Evolutionary conservation across 371 early-diverging fungal genomes (phyloP), one percentile per base, ranked within the genome.

Genomic region (Mortierella sp.): DNA sequence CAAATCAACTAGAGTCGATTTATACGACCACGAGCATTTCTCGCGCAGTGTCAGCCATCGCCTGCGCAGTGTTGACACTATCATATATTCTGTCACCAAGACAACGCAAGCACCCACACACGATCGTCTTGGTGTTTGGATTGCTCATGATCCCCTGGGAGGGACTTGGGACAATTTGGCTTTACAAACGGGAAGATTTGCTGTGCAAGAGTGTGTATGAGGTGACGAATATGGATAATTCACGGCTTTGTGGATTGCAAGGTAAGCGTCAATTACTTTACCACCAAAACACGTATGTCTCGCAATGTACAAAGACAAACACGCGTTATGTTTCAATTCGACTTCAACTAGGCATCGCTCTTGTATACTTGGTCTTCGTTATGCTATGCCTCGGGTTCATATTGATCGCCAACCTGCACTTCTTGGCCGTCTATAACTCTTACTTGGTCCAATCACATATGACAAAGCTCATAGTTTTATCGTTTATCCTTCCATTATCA

Each of bases 171-270:
- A 76, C 72, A 3, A 62, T 52, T 0, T 81, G 82, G 82, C 33
- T 76, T 11, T 69, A 64, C 40, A 67, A 69, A 43, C 68, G 55
- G 38, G 67, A 72, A 19, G 59, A 68, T 9, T 24, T 81, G n/a
- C 28, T 76, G 55, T 81, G 82, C 64, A 58, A 72, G 22, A 76
- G 38, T 38, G 58, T 36, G 3, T 69, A 65, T 21, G 82, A 81
- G 58, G 63, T 66, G 13, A 58, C 82, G 1, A 69, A 62, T n/a
- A 76, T 81, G 72, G 13, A 69, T 22, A 81, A 81, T 28, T 81
- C 82, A 4, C 72, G 72, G 76, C 33, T 81, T n/a, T 81, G 82
- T 22, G 82, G 82, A 40, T 21, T 81, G 8, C 82, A 81, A 76
- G 82, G 80, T 79, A 74, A 43, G 7, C 9, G 6, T 36, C 36